Evolutionary conservation across 768 basidiomycete species (phyloP), one percentile per base, ranked within the genome.

Genomic region (Amanita inopinata): DNA sequence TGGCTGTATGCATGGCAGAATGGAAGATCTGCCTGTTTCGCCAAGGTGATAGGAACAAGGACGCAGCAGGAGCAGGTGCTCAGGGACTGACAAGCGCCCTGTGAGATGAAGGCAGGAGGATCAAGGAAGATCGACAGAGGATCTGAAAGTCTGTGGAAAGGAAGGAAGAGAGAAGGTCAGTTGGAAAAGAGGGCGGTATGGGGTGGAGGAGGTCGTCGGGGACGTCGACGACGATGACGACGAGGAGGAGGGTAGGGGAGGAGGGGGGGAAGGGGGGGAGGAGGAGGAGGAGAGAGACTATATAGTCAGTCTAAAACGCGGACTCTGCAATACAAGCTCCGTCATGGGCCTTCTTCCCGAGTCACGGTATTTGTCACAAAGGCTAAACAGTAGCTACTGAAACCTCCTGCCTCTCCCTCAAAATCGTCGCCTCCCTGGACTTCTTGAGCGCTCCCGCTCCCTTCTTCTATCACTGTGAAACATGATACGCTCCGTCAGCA

Each of bases 381-480:
- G 34, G 7, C 24, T 22, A 24, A 22, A 39, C 23, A 15, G 38
- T 38, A 38, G 24, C 23, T 18, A 41, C 28, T 18, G 4, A 18
- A 41, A 24, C 9, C 11, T 23, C 9, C 30, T 40, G n/a, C 7
- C 19, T 2, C 15, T 12, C 20, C 25, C 31, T 69, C 61, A 78
- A 53, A 74, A 78, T 52, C 74, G 69, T 61, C 80, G 69, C 50
- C 81, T 65, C 33, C 78, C 71, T 8, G 81, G 81, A 46, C 80
- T 82, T 62, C 81, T 71, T 50, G 81, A 83, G 52, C 81, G 79
- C 62, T 83, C 80, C 51, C 80, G 64, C 58, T 82, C 80, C 56
- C 80, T 64, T 36, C 80, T 73, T 62, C 81, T 74, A 65, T 83
- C 80, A 54, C 80, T 77, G 59, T 49, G 52, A 56, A 42, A 43